Evolutionary conservation across 257 asterid genomes (phyloP), one percentile per base, ranked within the genome.

Genomic region (Buddleja alternifolia): DNA sequence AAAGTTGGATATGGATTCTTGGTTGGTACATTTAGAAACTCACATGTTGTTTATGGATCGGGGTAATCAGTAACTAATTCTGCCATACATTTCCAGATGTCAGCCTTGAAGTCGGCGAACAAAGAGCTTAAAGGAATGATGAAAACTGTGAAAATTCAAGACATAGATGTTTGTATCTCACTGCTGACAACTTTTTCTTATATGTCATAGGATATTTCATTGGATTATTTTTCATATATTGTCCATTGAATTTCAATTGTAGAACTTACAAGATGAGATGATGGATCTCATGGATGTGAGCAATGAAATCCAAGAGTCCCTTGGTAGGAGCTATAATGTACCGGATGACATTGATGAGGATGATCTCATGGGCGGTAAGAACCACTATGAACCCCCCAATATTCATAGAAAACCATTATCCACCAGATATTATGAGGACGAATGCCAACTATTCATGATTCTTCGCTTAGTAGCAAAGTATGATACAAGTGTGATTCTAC

Each of bases 211-310:
- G 52, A 45, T 60, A 11, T 67, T 62, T 67, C 51, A 40, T 58
- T 79, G 41, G 44, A 52, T 61, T 29, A 17, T 8, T 45, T 42
- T 23, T 63, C 69, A 58, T 57, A 57, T 40, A 15, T 72, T 34
- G 36, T 32, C 60, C 44, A 11, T 20, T 40, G 32, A n/a, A 19
- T 60, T 73, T 69, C 60, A n/a, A 54, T 21, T 61, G 56, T 76
- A 94, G 99, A 91, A 80, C 75, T 78, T 94, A 71, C 99, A 94
- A 91, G 99, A 94, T 81, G 97, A 94, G 77, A 91, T 94, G 97
- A 74, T 94, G 97, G 97, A 91, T 86, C 86, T 94, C 73, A 94
- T 94, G 99, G 99, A 91, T 75, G 95, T 89, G 75, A 94, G 99
- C 80, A 84, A 76, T 69, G 99, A 94, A 84, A 89, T 94, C 77